Evolutionary conservation across 1,284 basidiomycete genomes (phyloP).

Genomic region (Mycosarcoma mackinlayi): DNA sequence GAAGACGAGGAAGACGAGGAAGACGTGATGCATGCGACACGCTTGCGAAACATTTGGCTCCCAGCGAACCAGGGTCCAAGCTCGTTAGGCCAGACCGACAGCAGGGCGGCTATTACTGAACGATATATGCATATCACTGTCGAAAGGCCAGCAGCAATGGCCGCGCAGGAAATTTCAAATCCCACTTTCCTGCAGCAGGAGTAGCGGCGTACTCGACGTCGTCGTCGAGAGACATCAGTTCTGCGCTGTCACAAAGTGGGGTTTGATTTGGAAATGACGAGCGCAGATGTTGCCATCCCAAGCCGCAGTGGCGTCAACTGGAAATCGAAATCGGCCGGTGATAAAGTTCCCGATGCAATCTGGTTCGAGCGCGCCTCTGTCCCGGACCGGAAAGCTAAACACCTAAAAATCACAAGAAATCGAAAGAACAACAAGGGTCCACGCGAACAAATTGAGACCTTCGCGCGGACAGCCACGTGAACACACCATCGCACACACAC

Average conservation of each 20-base stretch:
- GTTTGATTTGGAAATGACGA: no score
- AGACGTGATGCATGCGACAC: conserved; percentile 12
- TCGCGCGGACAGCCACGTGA: conserved; percentile 9
- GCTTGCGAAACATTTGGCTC: conserved; percentile 22
- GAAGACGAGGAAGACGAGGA: background rate
- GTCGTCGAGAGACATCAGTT: no score
- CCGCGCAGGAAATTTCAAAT: no score
- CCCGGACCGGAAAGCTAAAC: no score
- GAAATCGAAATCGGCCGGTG: background rate
- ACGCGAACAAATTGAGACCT: background rate
- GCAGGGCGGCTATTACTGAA: background rate
- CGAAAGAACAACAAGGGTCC: conserved; percentile 21
- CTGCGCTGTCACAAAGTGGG: no score
- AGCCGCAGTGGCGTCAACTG: conserved; percentile 17
- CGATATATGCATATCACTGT: background rate
- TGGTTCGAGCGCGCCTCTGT: no score
- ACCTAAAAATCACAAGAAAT: background rate
- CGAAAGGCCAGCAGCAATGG: no score
- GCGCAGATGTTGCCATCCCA: conserved; percentile 19
- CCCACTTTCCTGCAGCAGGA: no score
- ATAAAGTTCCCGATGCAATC: conserved; percentile 6
- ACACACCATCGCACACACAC: background rate
- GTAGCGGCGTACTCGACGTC: no score
- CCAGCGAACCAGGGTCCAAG: conserved; percentile 20
- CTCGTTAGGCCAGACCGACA: background rate